A percentile compares a stretch with the other conserved stretches of the same genome.
Evolutionary conservation across 2,329 filamentous ascomycete species (phyloP).

Genomic region (Calcarisporium arbuscula): DNA sequence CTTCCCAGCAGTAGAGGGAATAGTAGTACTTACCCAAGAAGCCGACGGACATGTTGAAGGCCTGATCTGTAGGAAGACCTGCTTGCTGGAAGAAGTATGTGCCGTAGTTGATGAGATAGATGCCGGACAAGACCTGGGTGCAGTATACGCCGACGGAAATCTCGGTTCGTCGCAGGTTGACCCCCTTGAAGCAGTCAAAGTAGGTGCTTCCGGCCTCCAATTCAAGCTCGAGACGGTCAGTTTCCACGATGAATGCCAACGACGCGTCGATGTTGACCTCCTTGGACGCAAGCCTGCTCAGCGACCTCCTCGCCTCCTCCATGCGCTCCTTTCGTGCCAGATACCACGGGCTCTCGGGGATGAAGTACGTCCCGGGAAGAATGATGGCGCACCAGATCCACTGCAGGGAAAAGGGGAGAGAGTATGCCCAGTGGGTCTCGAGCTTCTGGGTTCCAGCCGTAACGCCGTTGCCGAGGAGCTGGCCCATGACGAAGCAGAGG

Average conservation of each 20-base stretch:
- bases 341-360: conserved; percentile 29
- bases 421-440: conserved; percentile 52
- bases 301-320: conserved; percentile 19
- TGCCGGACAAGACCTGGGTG: conserved; percentile 32
- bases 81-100: conserved; percentile 44
- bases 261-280: conserved; percentile 35
- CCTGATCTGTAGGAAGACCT: conserved; percentile 29
- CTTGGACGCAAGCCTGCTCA: conserved; percentile 30
- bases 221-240: conserved; percentile 35
- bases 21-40: conserved; percentile 10
- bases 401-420: conserved; percentile 34
- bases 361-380: conserved; percentile 19
- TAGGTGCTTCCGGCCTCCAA: conserved; percentile 32
- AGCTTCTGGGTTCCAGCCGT: conserved; percentile 10
- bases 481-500: conserved; percentile 35
- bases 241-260: conserved; percentile 63
- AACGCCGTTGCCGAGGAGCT: conserved; percentile 23
- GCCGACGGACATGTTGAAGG: conserved; percentile 35
- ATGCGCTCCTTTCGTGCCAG: conserved; percentile 20
- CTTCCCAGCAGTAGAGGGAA: conserved; percentile 7
- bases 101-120: conserved; percentile 31
- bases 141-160: conserved; percentile 37
- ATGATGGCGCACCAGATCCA: conserved; percentile 28
- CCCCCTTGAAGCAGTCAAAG: conserved; percentile 40
- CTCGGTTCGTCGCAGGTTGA: conserved; percentile 38